A percentile compares a stretch with the other conserved stretches of the same genome.
These are phyloP conservation scores for Solanum pennellii DNA, from an alignment of 257 asterid species.

Conservation along the genomic window DNA sequence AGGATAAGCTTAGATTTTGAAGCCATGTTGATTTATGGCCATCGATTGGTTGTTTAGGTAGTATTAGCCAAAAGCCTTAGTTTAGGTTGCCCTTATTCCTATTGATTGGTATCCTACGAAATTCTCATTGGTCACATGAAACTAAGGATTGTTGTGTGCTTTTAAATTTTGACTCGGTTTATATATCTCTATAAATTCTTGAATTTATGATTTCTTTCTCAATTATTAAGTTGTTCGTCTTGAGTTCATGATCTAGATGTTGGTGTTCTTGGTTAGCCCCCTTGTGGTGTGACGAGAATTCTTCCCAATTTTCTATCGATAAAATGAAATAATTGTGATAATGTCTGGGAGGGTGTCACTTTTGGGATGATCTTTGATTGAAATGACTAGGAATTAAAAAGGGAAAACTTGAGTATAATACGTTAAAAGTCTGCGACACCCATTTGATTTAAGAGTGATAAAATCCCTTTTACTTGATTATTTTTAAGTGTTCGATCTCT, in stretches of 20 bases:
- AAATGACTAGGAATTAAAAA: neutral
- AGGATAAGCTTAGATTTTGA: neutral
- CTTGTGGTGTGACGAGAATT: neutral
- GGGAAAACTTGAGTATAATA: neutral
- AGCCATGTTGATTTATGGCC: neutral
- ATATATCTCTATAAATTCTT: neutral
- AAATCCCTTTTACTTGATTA: neutral
- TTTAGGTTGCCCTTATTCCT: neutral
- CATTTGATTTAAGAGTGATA: neutral
- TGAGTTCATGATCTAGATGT: neutral
- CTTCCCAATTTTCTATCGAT: neutral
- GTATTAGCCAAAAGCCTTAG: neutral
- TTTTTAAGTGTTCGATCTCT: too few species aligned
- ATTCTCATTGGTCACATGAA: neutral
- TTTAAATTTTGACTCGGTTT: too few species aligned
- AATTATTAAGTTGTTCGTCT: neutral
- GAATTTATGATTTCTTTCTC: neutral
- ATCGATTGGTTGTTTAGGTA: neutral
- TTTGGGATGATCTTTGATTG: neutral
- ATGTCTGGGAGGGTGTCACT: neutral
- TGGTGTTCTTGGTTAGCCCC: neutral
- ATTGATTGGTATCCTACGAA: neutral
- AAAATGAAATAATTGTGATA: too few species aligned
- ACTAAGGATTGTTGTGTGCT: too few species aligned
- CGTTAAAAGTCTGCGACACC: too few species aligned